A percentile compares a stretch with the other conserved stretches of the same genome.
Evolutionary conservation across 106 monocot species (phyloP).

Genomic region (Alisma plantagoaquatica): DNA sequence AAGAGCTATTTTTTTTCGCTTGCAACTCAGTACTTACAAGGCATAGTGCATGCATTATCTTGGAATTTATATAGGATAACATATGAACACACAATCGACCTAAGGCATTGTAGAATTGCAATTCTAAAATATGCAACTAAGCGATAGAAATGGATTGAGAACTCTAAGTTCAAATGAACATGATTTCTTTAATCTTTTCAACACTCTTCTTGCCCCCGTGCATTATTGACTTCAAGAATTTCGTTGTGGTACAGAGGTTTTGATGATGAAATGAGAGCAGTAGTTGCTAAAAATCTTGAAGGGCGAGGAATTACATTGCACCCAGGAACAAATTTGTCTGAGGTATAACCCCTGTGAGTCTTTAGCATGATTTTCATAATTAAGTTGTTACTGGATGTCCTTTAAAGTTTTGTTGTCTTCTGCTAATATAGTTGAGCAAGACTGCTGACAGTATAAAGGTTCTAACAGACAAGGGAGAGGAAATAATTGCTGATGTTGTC

Average conservation of each 20-base stretch:
- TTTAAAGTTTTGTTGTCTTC: background rate
- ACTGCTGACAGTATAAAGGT: slow-evolving; percentile 79
- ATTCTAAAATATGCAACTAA: too few species aligned
- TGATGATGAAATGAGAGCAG: slow-evolving; percentile 94
- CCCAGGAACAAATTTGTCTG: slow-evolving; percentile 58
- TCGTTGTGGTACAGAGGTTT: slow-evolving; percentile 54
- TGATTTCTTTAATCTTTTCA: too few species aligned
- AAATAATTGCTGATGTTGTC: slow-evolving; percentile 85
- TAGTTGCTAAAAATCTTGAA: slow-evolving; percentile 88
- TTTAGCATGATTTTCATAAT: background rate
- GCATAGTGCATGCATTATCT: too few species aligned
- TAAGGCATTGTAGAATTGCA: too few species aligned
- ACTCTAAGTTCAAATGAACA: too few species aligned
- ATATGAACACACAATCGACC: too few species aligned
- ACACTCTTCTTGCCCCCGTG: too few species aligned
- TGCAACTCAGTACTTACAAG: too few species aligned
- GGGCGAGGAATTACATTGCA: slow-evolving; percentile 92
- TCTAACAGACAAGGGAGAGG: slow-evolving; percentile 71
- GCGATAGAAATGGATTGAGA: too few species aligned
- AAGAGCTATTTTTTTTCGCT: too few species aligned
- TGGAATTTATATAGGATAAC: too few species aligned
- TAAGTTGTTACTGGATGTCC: background rate
- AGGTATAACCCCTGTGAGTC: slow-evolving; percentile 42
- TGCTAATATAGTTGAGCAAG: slow-evolving; percentile 58
- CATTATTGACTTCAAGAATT: too few species aligned